Conservation (phyloP, 192 early-diverging fungal genomes). For the Umbelopsis sp. region DNA sequence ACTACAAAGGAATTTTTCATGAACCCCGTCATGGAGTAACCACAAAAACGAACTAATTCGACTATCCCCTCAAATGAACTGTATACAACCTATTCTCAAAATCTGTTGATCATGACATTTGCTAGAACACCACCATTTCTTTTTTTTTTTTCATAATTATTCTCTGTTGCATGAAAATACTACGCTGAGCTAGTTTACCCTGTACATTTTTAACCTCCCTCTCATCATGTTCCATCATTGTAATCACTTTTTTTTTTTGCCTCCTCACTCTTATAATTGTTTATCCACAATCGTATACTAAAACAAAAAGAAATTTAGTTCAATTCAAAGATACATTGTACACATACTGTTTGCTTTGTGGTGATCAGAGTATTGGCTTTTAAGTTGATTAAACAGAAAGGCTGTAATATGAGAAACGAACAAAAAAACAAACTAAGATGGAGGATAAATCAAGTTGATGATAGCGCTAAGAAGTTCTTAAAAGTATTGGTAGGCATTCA, state of each 20-base stretch:
- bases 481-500: conserved; percentile 10
- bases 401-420: no score
- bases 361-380: no score
- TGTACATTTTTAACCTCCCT: conserved; percentile 7
- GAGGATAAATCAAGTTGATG: no score
- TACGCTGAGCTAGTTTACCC: conserved; percentile 1
- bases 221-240: background rate
- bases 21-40: background rate
- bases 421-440: no score
- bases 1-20: no score
- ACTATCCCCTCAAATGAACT: background rate
- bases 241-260: conserved; percentile 14
- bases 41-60: background rate
- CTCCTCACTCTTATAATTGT: background rate
- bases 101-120: no score
- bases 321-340: no score
- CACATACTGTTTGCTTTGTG: no score
- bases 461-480: background rate
- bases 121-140: background rate
- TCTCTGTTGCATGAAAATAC: background rate
- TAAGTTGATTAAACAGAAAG: no score
- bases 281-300: no score
- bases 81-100: no score
- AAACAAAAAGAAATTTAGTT: no score
- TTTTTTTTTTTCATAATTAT: background rate